phyloP scores from a whole-genome alignment of 176 grass and related monocot genomes.

The Thalia dealbata region DNA sequence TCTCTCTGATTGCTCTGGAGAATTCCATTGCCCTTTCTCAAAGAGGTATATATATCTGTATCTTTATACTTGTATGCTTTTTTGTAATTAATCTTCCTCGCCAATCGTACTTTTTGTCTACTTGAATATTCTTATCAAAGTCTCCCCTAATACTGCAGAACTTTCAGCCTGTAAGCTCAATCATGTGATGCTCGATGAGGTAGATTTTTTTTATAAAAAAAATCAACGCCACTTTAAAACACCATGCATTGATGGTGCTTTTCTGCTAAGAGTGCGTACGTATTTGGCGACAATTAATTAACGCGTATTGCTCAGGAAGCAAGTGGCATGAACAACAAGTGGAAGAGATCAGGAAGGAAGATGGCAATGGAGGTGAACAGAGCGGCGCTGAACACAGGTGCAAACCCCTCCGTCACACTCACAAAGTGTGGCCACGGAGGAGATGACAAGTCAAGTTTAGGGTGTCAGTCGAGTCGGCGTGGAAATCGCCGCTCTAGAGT shows the following conservation, averaged over 20 bases:
- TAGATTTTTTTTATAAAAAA: neutral
- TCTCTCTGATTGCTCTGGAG: conserved; percentile 1
- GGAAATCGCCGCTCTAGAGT: conserved; percentile 8
- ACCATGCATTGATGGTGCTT: neutral
- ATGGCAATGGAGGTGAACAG: neutral
- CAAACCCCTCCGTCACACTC: conserved; percentile 29
- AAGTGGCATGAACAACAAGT: neutral
- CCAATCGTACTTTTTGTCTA: neutral
- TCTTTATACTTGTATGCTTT: neutral
- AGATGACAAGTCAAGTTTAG: conserved; percentile 22
- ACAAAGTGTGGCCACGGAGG: neutral
- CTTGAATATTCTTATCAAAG: neutral
- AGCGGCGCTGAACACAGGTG: conserved; percentile 27
- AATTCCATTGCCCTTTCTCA: neutral
- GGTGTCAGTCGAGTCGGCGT: conserved; percentile 22
- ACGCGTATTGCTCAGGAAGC: neutral
- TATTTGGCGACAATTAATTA: neutral
- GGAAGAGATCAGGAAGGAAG: neutral
- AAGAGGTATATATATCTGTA: neutral
- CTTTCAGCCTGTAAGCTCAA: neutral
- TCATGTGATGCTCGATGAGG: neutral
- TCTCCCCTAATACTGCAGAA: neutral
- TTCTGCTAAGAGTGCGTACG: neutral
- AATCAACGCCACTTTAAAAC: neutral
- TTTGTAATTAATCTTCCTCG: neutral